phyloP scores from a whole-genome alignment of 106 monocot genomes.

The Vanilla planifolia region DNA sequence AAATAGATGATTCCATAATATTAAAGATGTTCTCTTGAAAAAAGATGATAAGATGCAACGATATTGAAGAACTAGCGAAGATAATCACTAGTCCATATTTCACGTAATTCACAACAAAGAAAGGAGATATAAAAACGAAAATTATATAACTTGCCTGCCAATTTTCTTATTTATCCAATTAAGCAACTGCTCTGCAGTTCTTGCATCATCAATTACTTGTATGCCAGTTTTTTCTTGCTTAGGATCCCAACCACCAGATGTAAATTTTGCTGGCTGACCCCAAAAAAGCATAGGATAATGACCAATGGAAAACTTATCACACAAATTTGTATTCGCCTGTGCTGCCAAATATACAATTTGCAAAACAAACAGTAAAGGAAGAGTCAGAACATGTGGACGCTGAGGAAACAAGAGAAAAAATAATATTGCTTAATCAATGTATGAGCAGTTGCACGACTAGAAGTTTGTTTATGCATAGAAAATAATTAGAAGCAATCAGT shows the following conservation, averaged over 20 bases:
- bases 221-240: constrained; percentile 67
- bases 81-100: not conserved
- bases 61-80: not conserved
- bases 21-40: not conserved
- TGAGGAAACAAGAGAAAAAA: not conserved
- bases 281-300: constrained; percentile 84
- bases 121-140: not conserved
- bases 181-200: constrained; percentile 72
- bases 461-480: not conserved
- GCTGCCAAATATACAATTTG: constrained; percentile 47
- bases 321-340: constrained; percentile 85
- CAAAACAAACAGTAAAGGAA: not conserved
- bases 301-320: constrained; percentile 68
- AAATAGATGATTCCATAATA: too few species aligned
- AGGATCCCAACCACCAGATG: constrained; percentile 45
- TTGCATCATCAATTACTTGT: constrained; percentile 60
- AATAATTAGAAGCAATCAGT: not conserved
- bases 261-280: constrained; percentile 71
- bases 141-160: constrained; percentile 44
- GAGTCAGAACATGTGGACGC: not conserved
- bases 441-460: too few species aligned
- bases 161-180: constrained; percentile 88
- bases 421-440: not conserved
- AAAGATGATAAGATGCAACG: not conserved
- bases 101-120: not conserved